phyloP scores from a whole-genome alignment of 2,329 filamentous ascomycete species.

The Penicillium sumatraense region DNA sequence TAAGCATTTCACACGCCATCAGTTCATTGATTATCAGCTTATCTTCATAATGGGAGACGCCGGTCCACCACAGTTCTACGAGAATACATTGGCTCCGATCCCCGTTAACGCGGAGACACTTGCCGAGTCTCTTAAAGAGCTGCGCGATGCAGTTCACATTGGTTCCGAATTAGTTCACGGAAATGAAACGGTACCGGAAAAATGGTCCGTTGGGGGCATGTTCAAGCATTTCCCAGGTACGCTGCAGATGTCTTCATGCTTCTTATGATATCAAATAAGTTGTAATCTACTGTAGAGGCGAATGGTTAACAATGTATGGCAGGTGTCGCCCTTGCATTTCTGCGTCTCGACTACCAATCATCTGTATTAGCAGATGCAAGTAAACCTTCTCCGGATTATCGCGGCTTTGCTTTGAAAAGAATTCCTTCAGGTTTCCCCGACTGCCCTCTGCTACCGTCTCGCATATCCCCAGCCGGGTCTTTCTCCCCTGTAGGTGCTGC shows the following conservation, averaged over 20 bases:
- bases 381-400: conserved; percentile 28
- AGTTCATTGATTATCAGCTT: background rate
- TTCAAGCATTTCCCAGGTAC: conserved; percentile 40
- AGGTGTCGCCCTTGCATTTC: conserved; percentile 43
- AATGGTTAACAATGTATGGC: conserved; percentile 7
- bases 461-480: conserved; percentile 41
- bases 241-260: no score
- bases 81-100: conserved; percentile 22
- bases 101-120: conserved; percentile 19
- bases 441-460: conserved; percentile 30
- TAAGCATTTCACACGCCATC: background rate
- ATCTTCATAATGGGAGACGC: conserved; percentile 15
- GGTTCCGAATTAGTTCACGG: conserved; percentile 33
- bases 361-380: conserved; percentile 24
- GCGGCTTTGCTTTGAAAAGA: conserved; percentile 31
- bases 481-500: conserved; percentile 33
- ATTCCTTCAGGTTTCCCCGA: conserved; percentile 31
- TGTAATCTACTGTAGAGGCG: no score
- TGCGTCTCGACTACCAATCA: conserved; percentile 44
- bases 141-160: conserved; percentile 34
- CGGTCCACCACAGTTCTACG: conserved; percentile 29
- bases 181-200: conserved; percentile 26
- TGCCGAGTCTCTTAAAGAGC: conserved; percentile 27
- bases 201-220: conserved; percentile 32
- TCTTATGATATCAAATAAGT: no score